Conservation (phyloP, 495 filamentous ascomycete genomes). For the Oleoguttula mirabilis region DNA sequence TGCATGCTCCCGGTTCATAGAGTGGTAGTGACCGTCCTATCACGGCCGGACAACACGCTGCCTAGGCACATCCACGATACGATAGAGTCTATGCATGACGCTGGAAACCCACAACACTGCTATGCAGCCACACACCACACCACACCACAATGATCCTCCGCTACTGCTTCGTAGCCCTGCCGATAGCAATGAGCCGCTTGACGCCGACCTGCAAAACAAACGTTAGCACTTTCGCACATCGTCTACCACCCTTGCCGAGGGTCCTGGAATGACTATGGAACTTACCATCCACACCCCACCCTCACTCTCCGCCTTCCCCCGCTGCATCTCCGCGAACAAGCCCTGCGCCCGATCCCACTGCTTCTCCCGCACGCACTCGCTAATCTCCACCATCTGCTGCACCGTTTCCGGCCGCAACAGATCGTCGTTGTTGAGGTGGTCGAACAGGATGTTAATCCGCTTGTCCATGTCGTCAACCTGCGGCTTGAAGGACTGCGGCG, state of each 20-base stretch:
- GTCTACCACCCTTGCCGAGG: neutral
- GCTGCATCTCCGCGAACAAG: constrained; percentile 72
- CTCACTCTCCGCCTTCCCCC: constrained; percentile 61
- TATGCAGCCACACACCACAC: too few relatives aligned
- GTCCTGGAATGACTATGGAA: constrained; percentile 18
- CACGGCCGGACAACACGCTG: too few relatives aligned
- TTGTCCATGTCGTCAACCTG: constrained; percentile 91
- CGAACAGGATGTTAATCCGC: constrained; percentile 78
- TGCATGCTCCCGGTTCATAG: too few relatives aligned
- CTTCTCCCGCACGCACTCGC: constrained; percentile 52
- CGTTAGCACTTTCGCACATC: neutral
- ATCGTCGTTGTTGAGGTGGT: constrained; percentile 92
- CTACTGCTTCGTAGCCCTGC: constrained; percentile 8
- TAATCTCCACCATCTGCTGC: constrained; percentile 52
- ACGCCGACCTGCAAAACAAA: constrained; percentile 9
- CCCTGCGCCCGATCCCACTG: constrained; percentile 64
- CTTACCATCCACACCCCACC: constrained; percentile 95
- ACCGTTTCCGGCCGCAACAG: constrained; percentile 74
- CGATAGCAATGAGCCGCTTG: constrained; percentile 11
- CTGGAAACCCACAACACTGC: too few relatives aligned
- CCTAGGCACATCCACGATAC: too few relatives aligned
- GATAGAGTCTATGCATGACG: too few relatives aligned
- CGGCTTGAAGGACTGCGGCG: constrained; percentile 65
- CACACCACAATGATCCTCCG: too few relatives aligned
- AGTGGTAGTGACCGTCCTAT: too few relatives aligned